A percentile compares a stretch with the other conserved stretches of the same genome.
phyloP scores from a whole-genome alignment of 108 stramenopile species.

The Nannochloropsis salina region DNA sequence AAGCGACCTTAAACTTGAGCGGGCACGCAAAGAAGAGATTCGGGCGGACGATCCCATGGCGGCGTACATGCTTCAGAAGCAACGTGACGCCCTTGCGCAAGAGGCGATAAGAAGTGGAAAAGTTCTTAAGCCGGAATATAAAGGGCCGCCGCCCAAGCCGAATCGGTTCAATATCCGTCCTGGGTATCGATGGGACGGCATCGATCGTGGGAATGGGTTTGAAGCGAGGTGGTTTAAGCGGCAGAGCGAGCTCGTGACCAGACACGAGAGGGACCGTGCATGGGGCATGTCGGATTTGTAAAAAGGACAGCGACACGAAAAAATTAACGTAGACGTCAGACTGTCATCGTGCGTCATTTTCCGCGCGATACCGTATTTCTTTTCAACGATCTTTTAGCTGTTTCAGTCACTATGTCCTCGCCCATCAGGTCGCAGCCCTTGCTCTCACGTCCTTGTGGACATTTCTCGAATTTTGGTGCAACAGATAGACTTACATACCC shows the following conservation, averaged over 20 bases:
- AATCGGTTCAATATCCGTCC: slow-evolving; percentile 82
- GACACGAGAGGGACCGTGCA: not conserved
- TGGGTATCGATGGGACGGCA: slow-evolving; percentile 97
- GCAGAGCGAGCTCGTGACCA: slow-evolving; percentile 25
- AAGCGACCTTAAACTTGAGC: slow-evolving; percentile 57
- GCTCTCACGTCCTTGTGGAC: too few relatives aligned
- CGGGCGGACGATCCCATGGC: slow-evolving; percentile 93
- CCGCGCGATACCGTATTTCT: too few relatives aligned
- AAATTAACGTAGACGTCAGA: not conserved
- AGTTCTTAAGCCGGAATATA: slow-evolving; percentile 70
- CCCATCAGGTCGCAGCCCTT: too few relatives aligned
- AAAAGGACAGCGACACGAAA: slow-evolving; percentile 27
- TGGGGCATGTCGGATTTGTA: slow-evolving; percentile 22
- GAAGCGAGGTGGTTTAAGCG: slow-evolving; percentile 55
- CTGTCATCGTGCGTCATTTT: not conserved
- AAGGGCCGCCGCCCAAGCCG: slow-evolving; percentile 83
- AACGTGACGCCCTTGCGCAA: slow-evolving; percentile 25
- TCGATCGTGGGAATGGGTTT: slow-evolving; percentile 90
- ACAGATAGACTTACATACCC: too few relatives aligned
- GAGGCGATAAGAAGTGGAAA: slow-evolving; percentile 36
- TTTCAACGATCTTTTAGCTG: too few relatives aligned
- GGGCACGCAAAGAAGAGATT: slow-evolving; percentile 59
- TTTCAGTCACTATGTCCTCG: too few relatives aligned
- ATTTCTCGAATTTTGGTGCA: too few relatives aligned
- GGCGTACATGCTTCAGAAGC: slow-evolving; percentile 58